Evolutionary conservation across 2,329 filamentous ascomycete species (phyloP).

Genomic region (Colletotrichum sp.): DNA sequence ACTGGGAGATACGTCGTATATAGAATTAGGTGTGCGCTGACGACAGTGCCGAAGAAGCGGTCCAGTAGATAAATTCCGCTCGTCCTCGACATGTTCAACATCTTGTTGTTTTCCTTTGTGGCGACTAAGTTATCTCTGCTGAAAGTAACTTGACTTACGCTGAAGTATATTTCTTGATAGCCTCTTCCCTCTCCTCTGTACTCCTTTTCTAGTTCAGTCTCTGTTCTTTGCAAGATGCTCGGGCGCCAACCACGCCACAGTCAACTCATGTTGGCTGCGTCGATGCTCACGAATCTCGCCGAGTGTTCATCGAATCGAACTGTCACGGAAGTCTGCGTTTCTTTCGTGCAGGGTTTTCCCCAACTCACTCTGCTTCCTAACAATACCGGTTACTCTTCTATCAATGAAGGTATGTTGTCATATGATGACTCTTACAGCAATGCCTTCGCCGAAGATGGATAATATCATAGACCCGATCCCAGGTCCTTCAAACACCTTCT

Average conservation of each 20-base stretch:
- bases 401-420: neutral
- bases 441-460: neutral
- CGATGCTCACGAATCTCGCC: neutral
- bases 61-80: neutral
- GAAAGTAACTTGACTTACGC: neutral
- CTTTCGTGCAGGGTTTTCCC: neutral
- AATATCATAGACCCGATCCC: neutral
- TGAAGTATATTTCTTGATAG: neutral
- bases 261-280: neutral
- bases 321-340: neutral
- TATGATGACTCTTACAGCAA: neutral
- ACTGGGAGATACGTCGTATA: neutral
- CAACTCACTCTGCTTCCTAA: neutral
- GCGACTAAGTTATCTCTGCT: neutral
- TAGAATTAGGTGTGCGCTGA: neutral
- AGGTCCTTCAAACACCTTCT: neutral
- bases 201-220: neutral
- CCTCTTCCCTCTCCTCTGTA: neutral
- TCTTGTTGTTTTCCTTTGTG: neutral
- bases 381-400: neutral
- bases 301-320: neutral
- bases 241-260: neutral
- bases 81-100: neutral
- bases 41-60: neutral
- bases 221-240: neutral